These are phyloP conservation scores for Cytospora chrysosperma DNA, from an alignment of 2,329 filamentous ascomycete genomes.

Conservation along the genomic window DNA sequence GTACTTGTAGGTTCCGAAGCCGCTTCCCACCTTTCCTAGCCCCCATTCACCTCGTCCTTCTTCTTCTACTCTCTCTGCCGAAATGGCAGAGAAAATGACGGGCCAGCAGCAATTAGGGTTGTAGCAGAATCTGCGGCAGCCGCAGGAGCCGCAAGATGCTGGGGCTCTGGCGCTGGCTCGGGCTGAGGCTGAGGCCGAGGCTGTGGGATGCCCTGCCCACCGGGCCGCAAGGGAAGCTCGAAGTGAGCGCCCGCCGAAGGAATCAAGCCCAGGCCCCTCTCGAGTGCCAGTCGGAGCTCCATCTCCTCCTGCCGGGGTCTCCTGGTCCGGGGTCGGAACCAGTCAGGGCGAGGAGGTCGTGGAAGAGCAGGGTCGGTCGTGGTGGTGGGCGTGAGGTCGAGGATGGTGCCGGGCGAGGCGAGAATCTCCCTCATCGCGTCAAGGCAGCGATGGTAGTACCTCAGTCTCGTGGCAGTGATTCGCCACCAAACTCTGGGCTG, in stretches of 20 bases:
- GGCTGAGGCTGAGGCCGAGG: not conserved
- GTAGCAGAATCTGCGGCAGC: not conserved
- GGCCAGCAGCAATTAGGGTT: not conserved
- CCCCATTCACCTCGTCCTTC: no score
- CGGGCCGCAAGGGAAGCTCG: not conserved
- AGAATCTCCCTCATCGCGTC: not conserved
- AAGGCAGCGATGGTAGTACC: not conserved
- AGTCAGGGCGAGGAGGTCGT: not conserved
- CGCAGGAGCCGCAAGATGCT: not conserved
- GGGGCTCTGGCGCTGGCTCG: no score
- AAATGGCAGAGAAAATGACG: not conserved
- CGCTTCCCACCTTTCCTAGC: not conserved
- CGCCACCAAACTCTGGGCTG: not conserved
- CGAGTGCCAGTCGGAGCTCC: not conserved
- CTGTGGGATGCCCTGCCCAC: not conserved
- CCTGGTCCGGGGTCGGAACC: not conserved
- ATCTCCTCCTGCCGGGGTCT: not conserved
- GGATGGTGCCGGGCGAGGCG: not conserved
- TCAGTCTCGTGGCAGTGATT: not conserved
- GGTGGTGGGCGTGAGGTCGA: not conserved
- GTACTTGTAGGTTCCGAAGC: not conserved
- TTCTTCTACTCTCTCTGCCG: no score
- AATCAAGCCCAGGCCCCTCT: not conserved
- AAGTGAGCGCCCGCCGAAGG: not conserved
- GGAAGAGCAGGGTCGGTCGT: not conserved